Evolutionary conservation across 306 rosid genomes (phyloP).

Genomic region (Rosa multiflora): DNA sequence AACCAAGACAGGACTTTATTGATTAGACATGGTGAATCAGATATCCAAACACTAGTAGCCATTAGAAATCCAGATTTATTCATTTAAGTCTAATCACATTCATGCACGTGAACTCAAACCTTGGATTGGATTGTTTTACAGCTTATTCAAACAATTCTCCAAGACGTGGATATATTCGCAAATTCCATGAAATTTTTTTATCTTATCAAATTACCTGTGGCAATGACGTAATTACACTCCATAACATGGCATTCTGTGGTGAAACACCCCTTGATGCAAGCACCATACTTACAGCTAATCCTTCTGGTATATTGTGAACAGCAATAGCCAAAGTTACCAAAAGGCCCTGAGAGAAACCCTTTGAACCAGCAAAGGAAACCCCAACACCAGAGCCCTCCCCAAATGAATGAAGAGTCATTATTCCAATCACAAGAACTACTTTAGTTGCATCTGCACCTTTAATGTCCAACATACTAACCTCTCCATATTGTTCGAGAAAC

Average conservation of each 20-base stretch:
- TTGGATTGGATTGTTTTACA: background rate
- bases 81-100: background rate
- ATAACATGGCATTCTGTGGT: conserved; percentile 95
- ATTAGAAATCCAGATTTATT: background rate
- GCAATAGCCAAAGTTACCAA: conserved; percentile 98
- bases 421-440: conserved; percentile 95
- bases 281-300: conserved; percentile 98
- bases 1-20: background rate
- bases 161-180: background rate
- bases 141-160: background rate
- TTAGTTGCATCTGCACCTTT: conserved; percentile 97
- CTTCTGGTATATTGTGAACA: conserved; percentile 98
- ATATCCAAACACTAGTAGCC: background rate
- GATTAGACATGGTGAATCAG: background rate
- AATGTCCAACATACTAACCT: conserved; percentile 96
- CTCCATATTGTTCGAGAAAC: conserved; percentile 97
- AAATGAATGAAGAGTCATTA: conserved; percentile 98
- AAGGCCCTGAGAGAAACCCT: conserved; percentile 96
- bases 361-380: conserved; percentile 96
- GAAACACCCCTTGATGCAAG: conserved; percentile 98
- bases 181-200: background rate
- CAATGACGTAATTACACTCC: conserved; percentile 97
- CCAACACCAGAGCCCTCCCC: conserved; percentile 99
- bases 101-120: background rate
- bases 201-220: conserved; percentile 69